These are phyloP conservation scores for Neocucurbitaria cava DNA, from an alignment of 2,329 filamentous ascomycete species.

Conservation along the genomic window DNA sequence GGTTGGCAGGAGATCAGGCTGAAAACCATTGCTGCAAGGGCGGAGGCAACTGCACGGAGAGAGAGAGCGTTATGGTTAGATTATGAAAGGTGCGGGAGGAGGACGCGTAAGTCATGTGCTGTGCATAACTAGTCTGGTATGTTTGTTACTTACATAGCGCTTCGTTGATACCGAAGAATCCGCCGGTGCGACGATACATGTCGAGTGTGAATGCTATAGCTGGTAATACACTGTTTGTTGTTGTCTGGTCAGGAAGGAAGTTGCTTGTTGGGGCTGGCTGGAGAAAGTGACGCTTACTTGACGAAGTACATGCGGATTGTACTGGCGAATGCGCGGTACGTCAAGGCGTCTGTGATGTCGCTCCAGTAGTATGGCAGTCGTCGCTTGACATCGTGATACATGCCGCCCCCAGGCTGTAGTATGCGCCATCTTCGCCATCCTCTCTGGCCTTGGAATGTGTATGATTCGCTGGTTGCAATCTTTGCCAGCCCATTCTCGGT, in stretches of 20 bases:
- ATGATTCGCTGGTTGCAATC: slow-evolving; percentile 32
- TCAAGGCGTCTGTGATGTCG: slow-evolving; percentile 62
- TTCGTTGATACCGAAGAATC: slow-evolving; percentile 65
- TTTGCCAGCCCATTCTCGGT: slow-evolving; percentile 13
- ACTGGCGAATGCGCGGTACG: slow-evolving; percentile 62
- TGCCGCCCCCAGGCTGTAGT: slow-evolving; percentile 58
- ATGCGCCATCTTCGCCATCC: slow-evolving; percentile 53
- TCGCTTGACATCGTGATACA: slow-evolving; percentile 62
- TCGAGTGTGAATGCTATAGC: slow-evolving; percentile 66
- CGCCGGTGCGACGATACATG: slow-evolving; percentile 63
- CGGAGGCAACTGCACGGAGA: slow-evolving; percentile 52
- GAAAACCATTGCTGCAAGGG: slow-evolving; percentile 63
- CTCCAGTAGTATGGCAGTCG: slow-evolving; percentile 63
- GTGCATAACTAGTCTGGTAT: no score
- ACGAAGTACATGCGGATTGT: slow-evolving; percentile 67
- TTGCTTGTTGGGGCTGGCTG: slow-evolving; percentile 46
- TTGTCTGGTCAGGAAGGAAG: no score
- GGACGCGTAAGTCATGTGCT: no score
- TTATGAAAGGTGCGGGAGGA: no score
- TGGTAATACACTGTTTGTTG: slow-evolving; percentile 56
- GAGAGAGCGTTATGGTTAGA: not conserved
- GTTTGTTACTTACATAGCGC: slow-evolving; percentile 51
- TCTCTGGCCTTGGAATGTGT: slow-evolving; percentile 45
- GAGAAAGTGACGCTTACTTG: slow-evolving; percentile 64
- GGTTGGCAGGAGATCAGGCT: slow-evolving; percentile 61